phyloP scores from a whole-genome alignment of 495 filamentous ascomycete species.

The Emericellopsis terricola region DNA sequence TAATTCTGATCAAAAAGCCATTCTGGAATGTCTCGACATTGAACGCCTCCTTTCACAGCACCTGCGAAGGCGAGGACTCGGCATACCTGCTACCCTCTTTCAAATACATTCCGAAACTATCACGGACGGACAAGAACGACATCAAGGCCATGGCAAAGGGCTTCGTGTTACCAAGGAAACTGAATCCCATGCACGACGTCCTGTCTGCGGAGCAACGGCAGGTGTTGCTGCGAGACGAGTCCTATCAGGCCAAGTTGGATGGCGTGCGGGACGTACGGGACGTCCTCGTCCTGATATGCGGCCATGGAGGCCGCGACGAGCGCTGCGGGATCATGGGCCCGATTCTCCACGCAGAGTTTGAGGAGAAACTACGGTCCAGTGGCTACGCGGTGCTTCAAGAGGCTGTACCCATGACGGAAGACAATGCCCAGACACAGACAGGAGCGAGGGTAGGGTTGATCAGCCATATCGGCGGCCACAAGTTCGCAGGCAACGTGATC shows the following conservation, averaged over 20 bases:
- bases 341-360: conserved; percentile 49
- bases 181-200: conserved; percentile 37
- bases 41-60: conserved; percentile 49
- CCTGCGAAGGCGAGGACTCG: too few relatives aligned
- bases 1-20: conserved; percentile 34
- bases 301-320: conserved; percentile 59
- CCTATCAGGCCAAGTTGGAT: conserved; percentile 20
- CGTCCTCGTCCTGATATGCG: conserved; percentile 64
- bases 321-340: conserved; percentile 73
- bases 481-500: conserved; percentile 87
- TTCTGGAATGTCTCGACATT: conserved; percentile 59
- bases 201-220: conserved; percentile 32
- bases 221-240: conserved; percentile 18
- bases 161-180: conserved; percentile 35
- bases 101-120: conserved; percentile 58
- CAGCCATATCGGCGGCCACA: conserved; percentile 84
- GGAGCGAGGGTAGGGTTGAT: conserved; percentile 48
- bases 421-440: conserved; percentile 11
- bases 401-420: conserved; percentile 7
- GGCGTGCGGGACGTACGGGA: conserved; percentile 42
- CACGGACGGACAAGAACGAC: conserved; percentile 27
- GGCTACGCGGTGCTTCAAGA: conserved; percentile 17
- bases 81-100: conserved; percentile 62
- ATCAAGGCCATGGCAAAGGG: conserved; percentile 38
- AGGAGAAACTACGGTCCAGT: conserved; percentile 16